Percentiles rank a stretch among this genome's conserved stretches.
phyloP scores from a whole-genome alignment of 2,329 filamentous ascomycete species.

The Beauveria sp. region DNA sequence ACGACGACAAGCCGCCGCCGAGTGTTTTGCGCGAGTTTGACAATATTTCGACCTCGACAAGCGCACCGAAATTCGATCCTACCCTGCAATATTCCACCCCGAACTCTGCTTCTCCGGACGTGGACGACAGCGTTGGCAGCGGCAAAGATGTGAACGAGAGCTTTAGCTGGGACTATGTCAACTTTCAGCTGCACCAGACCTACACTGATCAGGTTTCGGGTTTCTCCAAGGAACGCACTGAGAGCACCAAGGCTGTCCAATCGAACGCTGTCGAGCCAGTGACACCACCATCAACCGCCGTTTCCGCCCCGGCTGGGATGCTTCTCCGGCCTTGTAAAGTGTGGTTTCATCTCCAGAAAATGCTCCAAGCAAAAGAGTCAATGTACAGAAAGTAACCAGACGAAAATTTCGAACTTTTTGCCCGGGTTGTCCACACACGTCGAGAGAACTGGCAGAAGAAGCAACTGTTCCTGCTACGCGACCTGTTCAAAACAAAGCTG shows the following conservation, averaged over 20 bases:
- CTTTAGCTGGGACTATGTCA: conserved; percentile 33
- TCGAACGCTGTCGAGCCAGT: not conserved
- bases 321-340: conserved; percentile 27
- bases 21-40: conserved; percentile 24
- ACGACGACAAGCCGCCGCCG: conserved; percentile 17
- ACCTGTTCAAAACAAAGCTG: conserved; percentile 51
- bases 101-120: not conserved
- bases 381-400: conserved; percentile 26
- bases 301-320: not conserved
- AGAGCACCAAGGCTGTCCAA: not conserved
- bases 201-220: not conserved
- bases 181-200: conserved; percentile 2
- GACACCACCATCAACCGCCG: not conserved
- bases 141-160: conserved; percentile 17
- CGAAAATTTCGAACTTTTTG: conserved; percentile 54
- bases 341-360: conserved; percentile 58
- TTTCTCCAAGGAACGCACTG: not conserved
- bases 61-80: conserved; percentile 28
- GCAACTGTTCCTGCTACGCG: conserved; percentile 58
- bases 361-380: conserved; percentile 38
- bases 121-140: not conserved
- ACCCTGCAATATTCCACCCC: conserved; percentile 28
- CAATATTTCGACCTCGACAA: conserved; percentile 26
- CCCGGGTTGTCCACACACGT: conserved; percentile 49
- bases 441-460: conserved; percentile 41